Base-by-base conservation (phyloP, 305 asterid genomes). In the Fraxinus angustifolia region DNA sequence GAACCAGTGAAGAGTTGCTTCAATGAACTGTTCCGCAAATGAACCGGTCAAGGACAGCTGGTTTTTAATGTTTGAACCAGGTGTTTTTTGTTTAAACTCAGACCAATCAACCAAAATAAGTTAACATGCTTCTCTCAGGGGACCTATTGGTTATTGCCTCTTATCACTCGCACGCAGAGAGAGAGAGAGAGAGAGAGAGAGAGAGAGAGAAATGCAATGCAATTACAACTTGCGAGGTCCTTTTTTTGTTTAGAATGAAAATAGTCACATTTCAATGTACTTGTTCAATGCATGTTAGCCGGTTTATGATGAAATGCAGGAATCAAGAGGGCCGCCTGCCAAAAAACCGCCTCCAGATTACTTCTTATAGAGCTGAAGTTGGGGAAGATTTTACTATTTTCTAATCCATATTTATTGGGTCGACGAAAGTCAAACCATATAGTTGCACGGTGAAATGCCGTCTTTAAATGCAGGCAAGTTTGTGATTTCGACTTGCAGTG, bases 261-360 rank as follows among this genome's bases (percentile, higher is more conserved):
- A 2, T 53, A 53, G 62, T 53, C 23, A n/a, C 1, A 53, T n/a
- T 53, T 53, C 62, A 53, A 16, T 45, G 53, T 53, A n/a, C 23
- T 58, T 21, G 45, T 38, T 38, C 45, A 8, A 8, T 38, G 45
- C 45, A 38, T 38, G 45, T 1, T 8, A 38, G 45, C 8, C 45
- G 12, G 50, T 71, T 81, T 60, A 73, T 82, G 80, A 33, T 86
- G 62, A 78, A 82, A 87, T 84, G 88, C 95, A 93, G 97, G 98
- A 95, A 73, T 83, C 97, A 65, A 93, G 99, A 89, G 97, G 95
- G 81, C 84, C 90, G 26, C 97, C 94, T 0, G 87, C 92, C 40
- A 92, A 89, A 82, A 95, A 84, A 78, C 92, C 98, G 26, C 94
- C 97, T 23, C 98, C 97, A 1, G 98, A 95, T 88, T 93, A 91